Conservation (phyloP, 2,329 filamentous ascomycete genomes). For the Fusarium xyrophilum region DNA sequence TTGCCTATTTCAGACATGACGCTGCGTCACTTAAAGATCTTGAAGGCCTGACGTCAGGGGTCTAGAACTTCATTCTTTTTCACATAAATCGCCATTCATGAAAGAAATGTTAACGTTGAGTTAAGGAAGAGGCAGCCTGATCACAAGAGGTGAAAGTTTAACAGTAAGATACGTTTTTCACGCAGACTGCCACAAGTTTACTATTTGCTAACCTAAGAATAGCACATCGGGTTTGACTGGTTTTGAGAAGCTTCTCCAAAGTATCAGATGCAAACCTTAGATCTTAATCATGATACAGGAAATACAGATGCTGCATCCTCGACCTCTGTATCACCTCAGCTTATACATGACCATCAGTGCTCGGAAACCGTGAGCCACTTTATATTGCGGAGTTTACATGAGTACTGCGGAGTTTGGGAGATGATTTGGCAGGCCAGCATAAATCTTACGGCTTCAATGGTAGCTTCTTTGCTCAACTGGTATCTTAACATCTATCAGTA, state of each 20-base stretch:
- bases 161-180: not conserved
- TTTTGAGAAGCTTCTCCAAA: not conserved
- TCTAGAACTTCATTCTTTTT: not conserved
- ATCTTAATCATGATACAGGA: not conserved
- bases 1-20: not conserved
- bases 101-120: not conserved
- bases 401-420: constrained; percentile 22
- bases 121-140: not conserved
- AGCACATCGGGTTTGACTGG: not conserved
- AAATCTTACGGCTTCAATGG: not conserved
- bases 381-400: constrained; percentile 26
- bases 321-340: not conserved
- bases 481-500: not conserved
- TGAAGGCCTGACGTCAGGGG: not conserved
- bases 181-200: not conserved
- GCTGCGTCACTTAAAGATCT: not conserved
- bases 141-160: not conserved
- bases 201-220: not conserved
- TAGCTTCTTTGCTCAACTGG: not conserved
- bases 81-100: not conserved
- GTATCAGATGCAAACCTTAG: not conserved
- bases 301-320: not conserved
- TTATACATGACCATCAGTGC: not conserved
- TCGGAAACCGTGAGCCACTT: not conserved
- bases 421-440: not conserved